Evolutionary conservation across 371 early-diverging fungal genomes (phyloP).

Genomic region (Conidiobolus incongruus): DNA sequence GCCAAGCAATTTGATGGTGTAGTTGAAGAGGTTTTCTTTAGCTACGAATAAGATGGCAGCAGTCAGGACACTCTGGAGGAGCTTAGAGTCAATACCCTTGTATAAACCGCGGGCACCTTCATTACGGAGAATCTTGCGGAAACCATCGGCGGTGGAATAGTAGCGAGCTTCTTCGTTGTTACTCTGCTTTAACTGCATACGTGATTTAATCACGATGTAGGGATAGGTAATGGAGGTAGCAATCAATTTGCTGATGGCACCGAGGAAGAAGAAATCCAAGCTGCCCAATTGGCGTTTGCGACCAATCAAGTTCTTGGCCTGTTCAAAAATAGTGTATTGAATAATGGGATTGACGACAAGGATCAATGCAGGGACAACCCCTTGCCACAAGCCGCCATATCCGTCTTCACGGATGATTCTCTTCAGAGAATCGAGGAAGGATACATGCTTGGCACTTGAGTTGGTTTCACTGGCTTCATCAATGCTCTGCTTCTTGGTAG

Average conservation of each 20-base stretch:
- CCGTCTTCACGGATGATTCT: constrained; percentile 77
- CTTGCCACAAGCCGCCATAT: constrained; percentile 61
- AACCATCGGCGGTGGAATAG: constrained; percentile 58
- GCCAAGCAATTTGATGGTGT: constrained; percentile 34
- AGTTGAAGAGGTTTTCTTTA: constrained; percentile 62
- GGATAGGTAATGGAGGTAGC: constrained; percentile 93
- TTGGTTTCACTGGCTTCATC: constrained; percentile 8
- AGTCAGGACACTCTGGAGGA: constrained; percentile 62
- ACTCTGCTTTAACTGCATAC: constrained; percentile 84
- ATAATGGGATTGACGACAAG: constrained; percentile 95
- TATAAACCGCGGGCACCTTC: constrained; percentile 60
- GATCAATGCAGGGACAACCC: constrained; percentile 76
- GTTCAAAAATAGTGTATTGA: constrained; percentile 93
- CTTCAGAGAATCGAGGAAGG: constrained; percentile 19
- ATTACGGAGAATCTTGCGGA: constrained; percentile 44
- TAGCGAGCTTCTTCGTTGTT: constrained; percentile 41
- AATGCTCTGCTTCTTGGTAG: constrained; percentile 27
- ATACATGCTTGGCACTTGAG: constrained; percentile 10
- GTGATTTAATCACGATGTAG: constrained; percentile 88
- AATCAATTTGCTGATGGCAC: constrained; percentile 79
- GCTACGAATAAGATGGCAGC: constrained; percentile 83
- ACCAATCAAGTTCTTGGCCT: constrained; percentile 43
- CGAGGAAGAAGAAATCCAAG: constrained; percentile 84
- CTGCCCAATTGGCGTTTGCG: constrained; percentile 28
- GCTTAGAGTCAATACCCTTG: constrained; percentile 56